phyloP scores from a whole-genome alignment of 1,284 basidiomycete species.

The Ustilago xerochloae region DNA sequence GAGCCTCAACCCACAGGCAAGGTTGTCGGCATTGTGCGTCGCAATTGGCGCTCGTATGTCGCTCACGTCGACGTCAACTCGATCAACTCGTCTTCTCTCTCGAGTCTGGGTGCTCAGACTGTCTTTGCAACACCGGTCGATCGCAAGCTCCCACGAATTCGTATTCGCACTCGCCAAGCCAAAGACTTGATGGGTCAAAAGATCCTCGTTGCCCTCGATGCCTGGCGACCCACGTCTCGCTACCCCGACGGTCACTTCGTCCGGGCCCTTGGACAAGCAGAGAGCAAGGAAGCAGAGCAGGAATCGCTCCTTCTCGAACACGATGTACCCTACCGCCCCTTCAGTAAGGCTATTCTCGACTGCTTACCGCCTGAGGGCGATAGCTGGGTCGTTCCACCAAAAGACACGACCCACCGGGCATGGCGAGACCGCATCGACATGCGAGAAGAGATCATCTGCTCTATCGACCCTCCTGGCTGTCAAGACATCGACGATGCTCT shows the following conservation, averaged over 20 bases:
- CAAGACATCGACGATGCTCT: conserved; percentile 99
- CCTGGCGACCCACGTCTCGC: conserved; percentile 85
- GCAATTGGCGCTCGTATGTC: conserved; percentile 92
- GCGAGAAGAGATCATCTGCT: conserved; percentile 87
- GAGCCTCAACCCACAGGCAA: conserved; percentile 89
- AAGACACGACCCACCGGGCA: conserved; percentile 72
- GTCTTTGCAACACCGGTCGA: conserved; percentile 96
- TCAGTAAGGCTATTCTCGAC: conserved; percentile 90
- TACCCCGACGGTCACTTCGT: conserved; percentile 99
- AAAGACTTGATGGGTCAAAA: conserved; percentile 89
- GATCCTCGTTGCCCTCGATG: conserved; percentile 93
- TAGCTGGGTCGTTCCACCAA: conserved; percentile 89
- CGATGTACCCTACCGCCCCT: conserved; percentile 95
- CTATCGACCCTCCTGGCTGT: conserved; percentile 96
- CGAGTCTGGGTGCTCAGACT: conserved; percentile 86
- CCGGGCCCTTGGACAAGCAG: conserved; percentile 87
- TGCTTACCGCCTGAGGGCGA: conserved; percentile 93
- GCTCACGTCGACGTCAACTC: conserved; percentile 94
- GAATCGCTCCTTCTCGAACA: conserved; percentile 94
- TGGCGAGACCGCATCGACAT: conserved; percentile 93
- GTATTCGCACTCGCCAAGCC: conserved; percentile 92
- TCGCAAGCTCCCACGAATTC: conserved; percentile 89
- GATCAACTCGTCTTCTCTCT: conserved; percentile 76
- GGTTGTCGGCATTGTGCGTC: conserved; percentile 89
- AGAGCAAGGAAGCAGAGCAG: conserved; percentile 95